Evolutionary conservation across 108 stramenopile genomes (phyloP).

Genomic region (Nitzschia sp.): DNA sequence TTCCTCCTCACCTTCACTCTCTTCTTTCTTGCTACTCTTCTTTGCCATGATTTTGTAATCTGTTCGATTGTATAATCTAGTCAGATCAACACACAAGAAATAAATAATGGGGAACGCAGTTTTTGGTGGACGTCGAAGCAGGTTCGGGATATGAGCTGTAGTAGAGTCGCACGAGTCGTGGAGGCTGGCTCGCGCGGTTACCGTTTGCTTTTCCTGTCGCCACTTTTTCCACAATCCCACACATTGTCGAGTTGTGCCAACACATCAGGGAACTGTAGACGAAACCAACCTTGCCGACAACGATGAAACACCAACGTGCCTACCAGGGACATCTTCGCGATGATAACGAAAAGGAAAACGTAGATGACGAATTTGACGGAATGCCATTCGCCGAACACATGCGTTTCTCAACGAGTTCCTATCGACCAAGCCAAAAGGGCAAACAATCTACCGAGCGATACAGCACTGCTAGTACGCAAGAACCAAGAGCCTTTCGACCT

Average conservation of each 20-base stretch:
- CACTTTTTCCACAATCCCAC: not conserved
- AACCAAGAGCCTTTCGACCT: not conserved
- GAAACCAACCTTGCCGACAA: not conserved
- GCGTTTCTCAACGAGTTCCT: slow-evolving; percentile 1
- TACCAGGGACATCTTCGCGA: not conserved
- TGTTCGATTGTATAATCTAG: too few relatives aligned
- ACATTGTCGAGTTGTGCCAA: not conserved
- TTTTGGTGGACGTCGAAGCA: too few relatives aligned
- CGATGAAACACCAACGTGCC: not conserved
- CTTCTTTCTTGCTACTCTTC: not conserved
- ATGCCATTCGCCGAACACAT: slow-evolving; percentile 6
- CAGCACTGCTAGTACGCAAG: not conserved
- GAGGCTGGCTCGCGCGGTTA: not conserved
- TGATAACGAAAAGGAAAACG: not conserved
- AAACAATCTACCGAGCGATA: not conserved
- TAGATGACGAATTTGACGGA: not conserved
- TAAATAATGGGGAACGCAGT: too few relatives aligned
- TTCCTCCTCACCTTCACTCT: not conserved
- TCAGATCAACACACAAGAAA: too few relatives aligned
- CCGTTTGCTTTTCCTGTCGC: not conserved
- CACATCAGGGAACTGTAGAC: not conserved
- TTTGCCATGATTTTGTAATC: too few relatives aligned
- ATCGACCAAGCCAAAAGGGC: not conserved
- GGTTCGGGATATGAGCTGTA: too few relatives aligned
- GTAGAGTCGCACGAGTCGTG: too few relatives aligned